Evolutionary conservation across 768 basidiomycete species (phyloP).

Genomic region (Tricholomella constricta): DNA sequence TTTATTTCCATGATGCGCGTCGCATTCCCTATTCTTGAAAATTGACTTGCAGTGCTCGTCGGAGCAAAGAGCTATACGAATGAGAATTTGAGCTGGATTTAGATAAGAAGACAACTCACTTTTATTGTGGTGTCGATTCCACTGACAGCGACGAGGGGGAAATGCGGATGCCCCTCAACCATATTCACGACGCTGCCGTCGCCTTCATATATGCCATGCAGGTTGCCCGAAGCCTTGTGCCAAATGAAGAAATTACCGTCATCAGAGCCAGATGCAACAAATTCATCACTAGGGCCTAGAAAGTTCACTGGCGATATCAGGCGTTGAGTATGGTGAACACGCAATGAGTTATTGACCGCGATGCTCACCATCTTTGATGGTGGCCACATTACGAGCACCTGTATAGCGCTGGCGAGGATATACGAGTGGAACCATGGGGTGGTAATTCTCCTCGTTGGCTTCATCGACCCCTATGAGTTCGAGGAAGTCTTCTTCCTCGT

Average conservation of each 20-base stretch:
- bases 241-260: conserved; percentile 89
- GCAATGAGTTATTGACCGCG: background rate
- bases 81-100: conserved; percentile 1
- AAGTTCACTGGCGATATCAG: conserved; percentile 71
- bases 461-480: conserved; percentile 27
- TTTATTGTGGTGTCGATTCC: conserved; percentile 89
- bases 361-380: conserved; percentile 81
- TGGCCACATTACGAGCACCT: conserved; percentile 79
- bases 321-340: background rate
- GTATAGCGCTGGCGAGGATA: conserved; percentile 62
- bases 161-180: conserved; percentile 78
- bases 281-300: conserved; percentile 77
- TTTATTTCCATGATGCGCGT: conserved; percentile 62
- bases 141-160: conserved; percentile 83
- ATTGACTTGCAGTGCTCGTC: conserved; percentile 43
- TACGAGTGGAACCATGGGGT: conserved; percentile 51
- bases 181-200: conserved; percentile 83
- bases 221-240: conserved; percentile 63
- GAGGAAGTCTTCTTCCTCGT: conserved; percentile 27
- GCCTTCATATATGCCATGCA: conserved; percentile 83
- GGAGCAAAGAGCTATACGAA: conserved; percentile 65
- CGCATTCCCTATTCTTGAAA: conserved; percentile 56
- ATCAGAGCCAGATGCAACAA: conserved; percentile 81
- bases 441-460: conserved; percentile 22
- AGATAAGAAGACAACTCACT: conserved; percentile 37